phyloP scores from a whole-genome alignment of 2,329 filamentous ascomycete genomes.

The Aspergillus brasiliensis region DNA sequence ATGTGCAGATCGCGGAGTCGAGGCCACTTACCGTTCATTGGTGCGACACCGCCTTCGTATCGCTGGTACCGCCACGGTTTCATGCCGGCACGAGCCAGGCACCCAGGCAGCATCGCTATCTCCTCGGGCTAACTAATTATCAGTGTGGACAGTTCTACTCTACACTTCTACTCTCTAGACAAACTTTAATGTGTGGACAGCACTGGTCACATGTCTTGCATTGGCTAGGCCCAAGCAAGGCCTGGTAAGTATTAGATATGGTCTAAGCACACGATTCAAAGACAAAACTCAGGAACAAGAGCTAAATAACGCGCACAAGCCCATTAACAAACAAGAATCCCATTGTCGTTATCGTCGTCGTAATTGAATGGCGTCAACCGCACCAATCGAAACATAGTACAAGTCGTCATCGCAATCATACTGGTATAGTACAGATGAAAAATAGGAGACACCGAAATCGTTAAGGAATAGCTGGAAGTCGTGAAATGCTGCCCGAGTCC shows the following conservation, averaged over 20 bases:
- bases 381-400: neutral
- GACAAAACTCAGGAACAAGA: conserved; percentile 8
- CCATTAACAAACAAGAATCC: conserved; percentile 7
- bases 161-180: neutral
- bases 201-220: neutral
- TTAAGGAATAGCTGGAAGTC: conserved; percentile 11
- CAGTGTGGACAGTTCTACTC: neutral
- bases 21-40: conserved; percentile 9
- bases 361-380: neutral
- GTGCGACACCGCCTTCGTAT: conserved; percentile 12
- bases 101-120: neutral
- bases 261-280: conserved; percentile 5
- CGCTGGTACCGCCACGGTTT: conserved; percentile 11
- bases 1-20: conserved; percentile 12
- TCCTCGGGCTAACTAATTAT: neutral
- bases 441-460: conserved; percentile 4
- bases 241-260: neutral
- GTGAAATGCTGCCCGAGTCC: neutral
- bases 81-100: neutral
- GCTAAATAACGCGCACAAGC: neutral
- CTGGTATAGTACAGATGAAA: conserved; percentile 7
- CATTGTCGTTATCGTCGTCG: conserved; percentile 2
- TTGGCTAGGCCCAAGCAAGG: neutral
- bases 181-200: neutral
- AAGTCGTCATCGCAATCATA: conserved; percentile 6